Base-by-base conservation (phyloP, 2,329 filamentous ascomycete genomes). In the Herpomyces periplanetae region DNA sequence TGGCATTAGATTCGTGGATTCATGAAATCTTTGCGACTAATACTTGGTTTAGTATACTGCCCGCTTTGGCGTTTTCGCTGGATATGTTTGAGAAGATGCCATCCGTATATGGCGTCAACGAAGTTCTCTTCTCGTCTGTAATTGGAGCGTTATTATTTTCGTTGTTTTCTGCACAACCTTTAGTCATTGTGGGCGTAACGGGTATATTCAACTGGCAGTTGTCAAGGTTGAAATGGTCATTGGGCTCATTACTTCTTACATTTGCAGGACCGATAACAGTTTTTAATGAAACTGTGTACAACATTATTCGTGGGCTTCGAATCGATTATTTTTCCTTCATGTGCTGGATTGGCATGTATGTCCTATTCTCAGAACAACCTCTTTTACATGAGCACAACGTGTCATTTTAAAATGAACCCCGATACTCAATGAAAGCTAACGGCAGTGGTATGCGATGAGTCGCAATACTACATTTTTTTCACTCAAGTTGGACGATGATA, bases 301-400 rank as follows among this genome's bases (percentile, higher is more conserved):
- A n/a, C n/a, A n/a, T n/a, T n/a, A n/a, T n/a, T n/a, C n/a, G n/a
- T n/a, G n/a, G n/a, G n/a, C n/a, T 56, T 0, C 65, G 64, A 1
- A 64, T 62, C 3, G 60, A 73, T 31, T 85, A 75, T 33, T 54
- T 85, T 21, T 55, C 60, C 4, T 87, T 87, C 35, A 85, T 85
- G 71, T 61, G 58, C 30, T 75, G 71, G 62, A 66, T 85, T 30
- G 68, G 66, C 25, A 49, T 85, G 44, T 59, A 37, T 39, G 51
- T n/a, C 54, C 4, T 49, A 43, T 4, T 62, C 56, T 56, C 49
- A 61, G 43, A 51, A 58, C 29, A 49, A 48, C 26, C 34, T 60
- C 3, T 40, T 62, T 6, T 54, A 55, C 21, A 47, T 59, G 19
- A 49, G 60, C 34, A 61, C 61, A 32, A 55, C 54, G 3, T 54